These are phyloP conservation scores for Mortierella sp. DNA, from an alignment of 371 early-diverging fungal species.

Conservation along the genomic window DNA sequence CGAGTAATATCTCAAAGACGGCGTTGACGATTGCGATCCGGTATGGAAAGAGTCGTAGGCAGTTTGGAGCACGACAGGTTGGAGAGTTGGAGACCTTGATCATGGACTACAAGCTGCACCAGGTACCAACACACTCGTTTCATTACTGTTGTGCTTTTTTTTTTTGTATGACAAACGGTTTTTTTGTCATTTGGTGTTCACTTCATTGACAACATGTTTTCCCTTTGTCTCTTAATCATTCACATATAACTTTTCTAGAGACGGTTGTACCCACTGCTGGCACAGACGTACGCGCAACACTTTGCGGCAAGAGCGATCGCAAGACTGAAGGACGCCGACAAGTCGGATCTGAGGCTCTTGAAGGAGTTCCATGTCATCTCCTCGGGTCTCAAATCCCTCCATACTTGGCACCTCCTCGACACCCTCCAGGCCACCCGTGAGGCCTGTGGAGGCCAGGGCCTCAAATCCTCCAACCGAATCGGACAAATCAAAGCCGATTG, in stretches of 20 bases:
- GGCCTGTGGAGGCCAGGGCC: conserved; percentile 31
- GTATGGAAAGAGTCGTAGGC: conserved; percentile 15
- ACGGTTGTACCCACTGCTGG: conserved; percentile 23
- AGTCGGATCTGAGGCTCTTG: neutral
- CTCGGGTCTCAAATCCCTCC: conserved; percentile 19
- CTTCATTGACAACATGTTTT: neutral
- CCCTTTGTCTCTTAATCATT: neutral
- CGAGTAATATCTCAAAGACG: conserved; percentile 16
- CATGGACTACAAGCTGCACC: conserved; percentile 32
- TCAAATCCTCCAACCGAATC: conserved; percentile 25
- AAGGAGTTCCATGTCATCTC: conserved; percentile 29
- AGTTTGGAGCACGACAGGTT: conserved; percentile 11
- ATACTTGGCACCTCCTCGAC: conserved; percentile 28
- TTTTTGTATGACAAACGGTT: neutral
- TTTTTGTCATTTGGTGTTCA: neutral
- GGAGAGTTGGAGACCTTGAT: conserved; percentile 16
- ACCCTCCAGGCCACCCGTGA: conserved; percentile 22
- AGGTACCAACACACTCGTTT: neutral
- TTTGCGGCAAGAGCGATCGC: conserved; percentile 11
- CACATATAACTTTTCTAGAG: neutral
- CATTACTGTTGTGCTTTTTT: neutral
- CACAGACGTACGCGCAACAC: conserved; percentile 18
- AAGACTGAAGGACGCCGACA: neutral
- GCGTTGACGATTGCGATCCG: conserved; percentile 25
- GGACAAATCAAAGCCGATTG: conserved; percentile 28